Evolutionary conservation across 2,329 filamentous ascomycete genomes (phyloP).

Genomic region (Botrytis cinerea): DNA sequence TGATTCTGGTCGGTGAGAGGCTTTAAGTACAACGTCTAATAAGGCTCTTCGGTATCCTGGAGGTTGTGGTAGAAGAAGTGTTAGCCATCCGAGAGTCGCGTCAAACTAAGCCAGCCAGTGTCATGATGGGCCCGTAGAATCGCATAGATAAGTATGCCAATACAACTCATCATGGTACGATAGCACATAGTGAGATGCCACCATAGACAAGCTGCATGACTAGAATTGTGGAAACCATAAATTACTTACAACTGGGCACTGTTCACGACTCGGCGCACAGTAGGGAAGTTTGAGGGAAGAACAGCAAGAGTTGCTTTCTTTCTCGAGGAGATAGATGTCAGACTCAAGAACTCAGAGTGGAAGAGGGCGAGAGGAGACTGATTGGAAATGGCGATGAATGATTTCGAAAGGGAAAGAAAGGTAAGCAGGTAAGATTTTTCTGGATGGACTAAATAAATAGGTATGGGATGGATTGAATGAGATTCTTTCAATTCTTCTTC

Average conservation of each 20-base stretch:
- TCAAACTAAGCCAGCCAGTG: background rate
- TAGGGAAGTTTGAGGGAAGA: background rate
- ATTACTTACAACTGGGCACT: background rate
- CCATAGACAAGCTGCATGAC: background rate
- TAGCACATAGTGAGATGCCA: background rate
- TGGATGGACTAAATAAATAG: background rate
- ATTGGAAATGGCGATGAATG: background rate
- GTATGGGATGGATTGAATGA: background rate
- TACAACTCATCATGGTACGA: background rate
- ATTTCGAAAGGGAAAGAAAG: background rate
- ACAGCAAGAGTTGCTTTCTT: background rate
- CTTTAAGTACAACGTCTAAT: background rate
- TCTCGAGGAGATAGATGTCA: background rate
- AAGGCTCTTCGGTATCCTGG: background rate
- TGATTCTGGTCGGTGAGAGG: background rate
- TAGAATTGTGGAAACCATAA: background rate
- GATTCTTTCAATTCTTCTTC: background rate
- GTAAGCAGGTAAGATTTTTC: background rate
- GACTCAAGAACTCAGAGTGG: background rate
- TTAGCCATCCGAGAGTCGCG: conserved; percentile 1
- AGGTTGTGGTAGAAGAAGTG: background rate
- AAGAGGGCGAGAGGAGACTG: background rate
- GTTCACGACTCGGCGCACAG: background rate
- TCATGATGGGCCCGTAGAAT: background rate
- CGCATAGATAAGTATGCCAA: background rate